A percentile compares a stretch with the other conserved stretches of the same genome.
These are phyloP conservation scores for Tripidium arundinaceum DNA, from an alignment of 202 grass and related monocot species.

Conservation along the genomic window DNA sequence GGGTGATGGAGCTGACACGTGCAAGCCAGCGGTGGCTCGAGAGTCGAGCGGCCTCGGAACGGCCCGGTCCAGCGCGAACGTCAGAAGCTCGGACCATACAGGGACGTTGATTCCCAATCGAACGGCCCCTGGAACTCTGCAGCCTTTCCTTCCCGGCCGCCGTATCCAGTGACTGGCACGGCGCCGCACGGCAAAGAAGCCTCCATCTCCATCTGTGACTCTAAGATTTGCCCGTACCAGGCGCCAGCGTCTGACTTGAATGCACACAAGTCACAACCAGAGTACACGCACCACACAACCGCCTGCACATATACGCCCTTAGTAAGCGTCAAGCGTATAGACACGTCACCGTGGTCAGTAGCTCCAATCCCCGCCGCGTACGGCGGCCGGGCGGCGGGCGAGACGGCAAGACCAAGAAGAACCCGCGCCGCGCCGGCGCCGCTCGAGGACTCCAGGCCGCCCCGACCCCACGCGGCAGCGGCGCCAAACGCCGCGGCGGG, in stretches of 20 bases:
- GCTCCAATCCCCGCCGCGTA: constrained; percentile 10
- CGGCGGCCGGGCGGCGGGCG: background rate
- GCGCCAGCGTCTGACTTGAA: background rate
- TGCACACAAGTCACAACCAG: background rate
- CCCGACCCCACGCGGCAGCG: too few species aligned
- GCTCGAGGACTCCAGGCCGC: background rate
- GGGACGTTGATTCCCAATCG: too few species aligned
- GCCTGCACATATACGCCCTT: background rate
- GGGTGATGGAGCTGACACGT: background rate
- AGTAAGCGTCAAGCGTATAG: background rate
- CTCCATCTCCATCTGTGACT: background rate
- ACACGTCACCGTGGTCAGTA: too few species aligned
- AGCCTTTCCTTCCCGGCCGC: background rate
- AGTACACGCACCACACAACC: background rate
- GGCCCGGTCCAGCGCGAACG: background rate
- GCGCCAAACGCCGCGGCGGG: too few species aligned
- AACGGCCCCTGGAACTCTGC: too few species aligned
- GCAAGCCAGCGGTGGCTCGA: background rate
- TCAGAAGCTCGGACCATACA: too few species aligned
- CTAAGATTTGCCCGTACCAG: background rate
- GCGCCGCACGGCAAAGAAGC: background rate
- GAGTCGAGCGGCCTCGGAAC: too few species aligned
- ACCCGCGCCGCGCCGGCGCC: background rate
- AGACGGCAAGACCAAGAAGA: background rate
- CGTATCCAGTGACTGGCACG: background rate